Percentiles rank a stretch among this genome's conserved stretches.
phyloP scores from a whole-genome alignment of 495 filamentous ascomycete species.

The Hypoxylon lienhwacheense region DNA sequence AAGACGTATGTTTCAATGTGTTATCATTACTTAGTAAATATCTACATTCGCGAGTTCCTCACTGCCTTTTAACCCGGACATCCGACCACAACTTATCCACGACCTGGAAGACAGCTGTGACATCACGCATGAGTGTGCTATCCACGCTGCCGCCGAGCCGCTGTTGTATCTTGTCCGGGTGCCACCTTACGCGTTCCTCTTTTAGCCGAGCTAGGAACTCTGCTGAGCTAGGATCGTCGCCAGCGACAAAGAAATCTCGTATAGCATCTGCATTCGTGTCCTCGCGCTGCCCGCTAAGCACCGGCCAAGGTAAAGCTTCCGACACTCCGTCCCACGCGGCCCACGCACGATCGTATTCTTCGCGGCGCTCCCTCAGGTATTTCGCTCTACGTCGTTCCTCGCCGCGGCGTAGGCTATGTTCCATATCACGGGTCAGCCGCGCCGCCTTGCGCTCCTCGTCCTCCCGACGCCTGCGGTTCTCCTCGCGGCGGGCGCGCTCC shows the following conservation, averaged over 20 bases:
- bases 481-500: slow-evolving; percentile 51
- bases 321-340: slow-evolving; percentile 50
- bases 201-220: slow-evolving; percentile 69
- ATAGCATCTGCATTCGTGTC: slow-evolving; percentile 39
- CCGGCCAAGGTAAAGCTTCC: slow-evolving; percentile 75
- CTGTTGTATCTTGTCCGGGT: slow-evolving; percentile 98
- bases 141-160: slow-evolving; percentile 71
- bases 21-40: too few relatives aligned
- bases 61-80: slow-evolving; percentile 42
- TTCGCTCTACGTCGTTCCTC: slow-evolving; percentile 45
- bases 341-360: slow-evolving; percentile 65
- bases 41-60: background rate
- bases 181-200: slow-evolving; percentile 87
- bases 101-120: slow-evolving; percentile 91
- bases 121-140: slow-evolving; percentile 65
- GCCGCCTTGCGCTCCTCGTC: slow-evolving; percentile 48
- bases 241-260: slow-evolving; percentile 47
- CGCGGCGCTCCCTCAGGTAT: slow-evolving; percentile 57
- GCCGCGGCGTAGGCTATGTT: slow-evolving; percentile 53
- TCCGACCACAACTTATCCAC: slow-evolving; percentile 82
- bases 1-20: too few relatives aligned
- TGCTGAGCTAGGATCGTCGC: slow-evolving; percentile 51
- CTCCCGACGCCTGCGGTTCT: slow-evolving; percentile 45
- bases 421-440: slow-evolving; percentile 52
- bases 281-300: slow-evolving; percentile 58